These are phyloP conservation scores for Salix koriyanagi DNA, from an alignment of 345 rosid genomes.

Conservation along the genomic window DNA sequence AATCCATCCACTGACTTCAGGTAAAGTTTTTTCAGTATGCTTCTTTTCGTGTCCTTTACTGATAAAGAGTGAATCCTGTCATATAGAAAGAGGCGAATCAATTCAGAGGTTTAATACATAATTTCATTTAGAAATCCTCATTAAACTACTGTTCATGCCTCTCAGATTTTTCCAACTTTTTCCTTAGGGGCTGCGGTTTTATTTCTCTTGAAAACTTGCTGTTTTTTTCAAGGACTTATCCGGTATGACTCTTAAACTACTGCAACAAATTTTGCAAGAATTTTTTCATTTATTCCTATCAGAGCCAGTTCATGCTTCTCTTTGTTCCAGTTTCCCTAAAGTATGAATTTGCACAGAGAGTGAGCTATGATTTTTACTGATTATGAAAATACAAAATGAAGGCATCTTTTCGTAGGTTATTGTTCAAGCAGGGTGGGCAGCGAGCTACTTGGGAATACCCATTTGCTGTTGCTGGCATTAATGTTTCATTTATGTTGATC, in stretches of 20 bases:
- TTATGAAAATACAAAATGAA: constrained; percentile 54
- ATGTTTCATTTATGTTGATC: constrained; percentile 84
- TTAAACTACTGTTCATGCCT: neutral
- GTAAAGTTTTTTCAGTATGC: constrained; percentile 27
- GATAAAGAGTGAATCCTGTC: neutral
- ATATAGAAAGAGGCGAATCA: neutral
- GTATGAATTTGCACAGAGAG: neutral
- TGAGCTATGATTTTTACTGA: constrained; percentile 35
- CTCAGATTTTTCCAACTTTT: neutral
- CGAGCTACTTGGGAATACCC: constrained; percentile 97
- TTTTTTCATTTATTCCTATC: neutral
- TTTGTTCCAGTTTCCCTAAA: constrained; percentile 1
- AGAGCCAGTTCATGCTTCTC: neutral
- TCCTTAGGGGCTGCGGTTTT: constrained; percentile 79
- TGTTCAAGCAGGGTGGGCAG: constrained; percentile 76
- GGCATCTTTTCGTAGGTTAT: constrained; percentile 92
- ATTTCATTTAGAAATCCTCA: neutral
- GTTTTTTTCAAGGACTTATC: constrained; percentile 75
- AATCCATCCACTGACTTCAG: constrained; percentile 98
- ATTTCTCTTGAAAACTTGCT: constrained; percentile 85
- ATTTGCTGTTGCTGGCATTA: constrained; percentile 97
- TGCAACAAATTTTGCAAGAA: neutral
- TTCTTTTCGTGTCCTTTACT: neutral
- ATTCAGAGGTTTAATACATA: neutral
- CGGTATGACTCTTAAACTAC: constrained; percentile 44